Percentiles rank a stretch among this genome's conserved stretches.
These are phyloP conservation scores for Phytophthora sp. DNA, from an alignment of 352 stramenopile species.

Conservation along the genomic window DNA sequence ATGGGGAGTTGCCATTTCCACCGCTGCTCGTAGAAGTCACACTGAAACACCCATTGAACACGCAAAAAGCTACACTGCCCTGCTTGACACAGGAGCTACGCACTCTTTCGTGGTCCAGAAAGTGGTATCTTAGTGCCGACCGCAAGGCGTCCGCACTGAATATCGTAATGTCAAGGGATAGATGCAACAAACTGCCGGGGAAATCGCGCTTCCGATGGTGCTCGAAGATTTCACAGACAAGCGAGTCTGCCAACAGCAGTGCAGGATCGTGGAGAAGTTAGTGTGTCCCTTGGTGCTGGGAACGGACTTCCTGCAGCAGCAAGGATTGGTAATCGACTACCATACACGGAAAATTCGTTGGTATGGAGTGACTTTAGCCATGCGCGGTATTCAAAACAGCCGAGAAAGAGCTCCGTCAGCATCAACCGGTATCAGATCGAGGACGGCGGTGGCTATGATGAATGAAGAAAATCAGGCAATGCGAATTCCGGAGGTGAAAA, in stretches of 20 bases:
- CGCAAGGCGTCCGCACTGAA: too few relatives aligned
- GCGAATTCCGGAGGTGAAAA: neutral
- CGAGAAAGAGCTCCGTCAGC: neutral
- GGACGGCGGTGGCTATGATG: too few relatives aligned
- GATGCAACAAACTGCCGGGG: neutral
- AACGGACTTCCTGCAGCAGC: neutral
- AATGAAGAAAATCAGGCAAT: neutral
- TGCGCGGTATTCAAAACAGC: neutral
- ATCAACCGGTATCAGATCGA: too few relatives aligned
- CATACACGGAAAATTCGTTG: neutral
- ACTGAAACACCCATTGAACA: neutral
- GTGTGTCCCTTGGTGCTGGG: neutral
- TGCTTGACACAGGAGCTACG: neutral
- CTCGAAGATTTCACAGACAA: neutral
- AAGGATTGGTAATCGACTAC: neutral
- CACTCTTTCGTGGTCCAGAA: neutral
- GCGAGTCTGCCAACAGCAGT: neutral
- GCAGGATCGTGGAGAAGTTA: neutral
- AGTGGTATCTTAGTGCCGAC: neutral
- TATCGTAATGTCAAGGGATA: neutral
- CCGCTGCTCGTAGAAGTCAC: neutral
- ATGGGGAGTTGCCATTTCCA: too few relatives aligned
- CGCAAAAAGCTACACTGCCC: neutral
- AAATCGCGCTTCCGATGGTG: neutral
- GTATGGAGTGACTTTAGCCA: neutral